Percentiles rank a stretch among this genome's conserved stretches.
Conservation (phyloP, 805 yeast genomes). For the Saccharomycopsis sp. region DNA sequence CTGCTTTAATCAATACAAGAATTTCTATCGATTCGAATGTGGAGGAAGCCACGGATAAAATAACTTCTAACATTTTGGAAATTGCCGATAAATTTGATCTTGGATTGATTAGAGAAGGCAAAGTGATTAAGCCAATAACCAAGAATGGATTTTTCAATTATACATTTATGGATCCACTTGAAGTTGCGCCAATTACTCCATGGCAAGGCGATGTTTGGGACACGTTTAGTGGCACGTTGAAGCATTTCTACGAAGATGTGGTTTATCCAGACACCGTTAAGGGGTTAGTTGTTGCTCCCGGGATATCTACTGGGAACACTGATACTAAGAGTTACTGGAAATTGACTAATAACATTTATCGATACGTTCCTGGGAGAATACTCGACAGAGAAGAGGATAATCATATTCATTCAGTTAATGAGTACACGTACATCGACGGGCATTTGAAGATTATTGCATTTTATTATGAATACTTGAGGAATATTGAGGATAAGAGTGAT, state of each 20-base stretch:
- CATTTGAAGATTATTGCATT: constrained; percentile 57
- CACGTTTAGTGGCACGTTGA: constrained; percentile 54
- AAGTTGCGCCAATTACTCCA: constrained; percentile 53
- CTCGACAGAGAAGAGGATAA: constrained; percentile 20
- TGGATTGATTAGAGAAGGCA: constrained; percentile 38
- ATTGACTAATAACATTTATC: constrained; percentile 52
- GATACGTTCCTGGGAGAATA: constrained; percentile 40
- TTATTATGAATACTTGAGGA: constrained; percentile 44
- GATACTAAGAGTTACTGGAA: constrained; percentile 64
- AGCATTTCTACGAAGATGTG: constrained; percentile 54
- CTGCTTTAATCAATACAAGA: constrained; percentile 55
- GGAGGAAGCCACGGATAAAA: constrained; percentile 34
- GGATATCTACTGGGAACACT: constrained; percentile 61
- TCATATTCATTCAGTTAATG: constrained; percentile 57
- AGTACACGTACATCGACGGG: constrained; percentile 43
- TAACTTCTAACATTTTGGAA: constrained; percentile 30
- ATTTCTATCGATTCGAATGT: constrained; percentile 50
- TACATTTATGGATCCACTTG: constrained; percentile 28
- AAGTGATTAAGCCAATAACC: constrained; percentile 12
- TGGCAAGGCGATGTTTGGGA: constrained; percentile 42
- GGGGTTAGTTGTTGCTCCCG: constrained; percentile 42
- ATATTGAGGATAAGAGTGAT: constrained; percentile 28
- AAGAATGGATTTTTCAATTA: constrained; percentile 30
- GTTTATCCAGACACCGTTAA: constrained; percentile 32
- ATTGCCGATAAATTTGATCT: constrained; percentile 42